These are phyloP conservation scores for Yamagishiella unicocca DNA, from an alignment of 139 green algal species.

Conservation along the genomic window DNA sequence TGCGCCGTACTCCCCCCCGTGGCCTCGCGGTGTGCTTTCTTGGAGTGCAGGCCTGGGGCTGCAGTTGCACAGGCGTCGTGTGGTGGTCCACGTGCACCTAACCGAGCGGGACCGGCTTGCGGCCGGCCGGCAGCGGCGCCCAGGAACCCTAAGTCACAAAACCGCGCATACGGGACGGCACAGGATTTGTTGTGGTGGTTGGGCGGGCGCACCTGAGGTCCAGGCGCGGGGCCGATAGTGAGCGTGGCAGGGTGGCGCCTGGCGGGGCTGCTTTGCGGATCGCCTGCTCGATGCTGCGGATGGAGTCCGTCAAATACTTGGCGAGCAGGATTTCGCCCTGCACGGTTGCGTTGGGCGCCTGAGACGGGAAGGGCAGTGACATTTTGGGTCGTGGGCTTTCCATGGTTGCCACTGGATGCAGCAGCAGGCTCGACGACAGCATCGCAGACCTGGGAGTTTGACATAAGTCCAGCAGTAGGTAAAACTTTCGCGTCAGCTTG, in stretches of 20 bases:
- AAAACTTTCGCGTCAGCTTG: neutral
- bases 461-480: neutral
- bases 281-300: conserved; percentile 21
- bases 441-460: conserved; percentile 8
- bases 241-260: neutral
- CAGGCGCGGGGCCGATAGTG: conserved; percentile 7
- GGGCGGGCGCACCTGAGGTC: conserved; percentile 14
- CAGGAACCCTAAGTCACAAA: too few species aligned
- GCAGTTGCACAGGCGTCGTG: too few species aligned
- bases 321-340: conserved; percentile 22
- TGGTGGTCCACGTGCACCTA: too few species aligned
- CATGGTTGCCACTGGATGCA: too few species aligned
- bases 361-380: neutral
- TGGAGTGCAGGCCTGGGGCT: too few species aligned
- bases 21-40: too few species aligned
- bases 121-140: too few species aligned
- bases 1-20: too few species aligned
- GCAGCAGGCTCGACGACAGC: too few species aligned
- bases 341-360: neutral
- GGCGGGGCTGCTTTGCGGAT: neutral
- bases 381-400: neutral
- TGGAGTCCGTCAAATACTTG: conserved; percentile 39
- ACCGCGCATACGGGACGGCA: too few species aligned
- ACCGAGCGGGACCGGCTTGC: too few species aligned
- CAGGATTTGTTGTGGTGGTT: too few species aligned